Evolutionary conservation across 129 eudicot genomes (phyloP), one percentile per base, ranked within the genome.

Genomic region (Saussurea involucrata): DNA sequence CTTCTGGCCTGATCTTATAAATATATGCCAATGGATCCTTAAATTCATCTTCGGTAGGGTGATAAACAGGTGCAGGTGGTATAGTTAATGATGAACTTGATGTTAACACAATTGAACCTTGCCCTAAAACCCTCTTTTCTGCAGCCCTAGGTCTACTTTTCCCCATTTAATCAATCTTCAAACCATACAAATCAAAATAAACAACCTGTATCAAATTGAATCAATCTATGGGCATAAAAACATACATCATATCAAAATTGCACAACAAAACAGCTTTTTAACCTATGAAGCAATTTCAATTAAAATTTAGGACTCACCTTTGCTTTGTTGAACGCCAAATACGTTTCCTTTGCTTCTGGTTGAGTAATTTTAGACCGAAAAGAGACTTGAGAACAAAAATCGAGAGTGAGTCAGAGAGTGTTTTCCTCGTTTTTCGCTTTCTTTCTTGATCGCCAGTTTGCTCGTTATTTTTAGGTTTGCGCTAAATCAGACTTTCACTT

Each of bases 91-190:
- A 83, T 34, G 83, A 86, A 70, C 40, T 22, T 69, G 86, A 84
- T 55, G 80, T 65, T 9, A 69, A 79, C 63, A 78, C 81, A 15
- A 84, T 69, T 65, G 83, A 78, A 7, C 74, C 85, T 76, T 87
- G 90, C 81, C 92, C 98, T 79, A 89, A 67, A 71, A 87, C 96
- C 69, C 87, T 88, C 75, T 87, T 92, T 76, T 95, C 99, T 15
- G 92, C 96, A 65, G 93, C 88, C 89, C 99, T 92, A 73, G 95
- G 91, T 80, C 84, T 95, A 81, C 92, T 92, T 85, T 88, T 95
- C 34, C 99, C 99, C 99, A 91, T 91, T 81, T 73, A 74, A 81
- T 25, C 71, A 67, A 66, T 32, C 77, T 32, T 72, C 85, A 79
- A 74, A 46, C 69, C 77, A 63, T 46, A 60, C 46, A 71, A 6